phyloP scores from a whole-genome alignment of 2,329 filamentous ascomycete genomes.

The Aspergillus awamori region DNA sequence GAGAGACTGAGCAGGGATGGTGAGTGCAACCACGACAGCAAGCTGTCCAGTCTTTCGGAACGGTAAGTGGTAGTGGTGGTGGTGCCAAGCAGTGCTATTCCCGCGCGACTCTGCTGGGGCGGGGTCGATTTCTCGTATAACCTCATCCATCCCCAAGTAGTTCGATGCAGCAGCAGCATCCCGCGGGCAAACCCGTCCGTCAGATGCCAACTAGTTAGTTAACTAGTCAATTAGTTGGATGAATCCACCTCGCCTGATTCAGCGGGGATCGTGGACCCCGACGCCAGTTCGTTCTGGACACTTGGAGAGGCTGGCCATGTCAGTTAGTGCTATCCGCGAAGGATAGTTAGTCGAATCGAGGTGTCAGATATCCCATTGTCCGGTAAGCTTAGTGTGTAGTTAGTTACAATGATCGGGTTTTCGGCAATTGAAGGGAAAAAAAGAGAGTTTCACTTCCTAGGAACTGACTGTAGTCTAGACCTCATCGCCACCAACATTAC shows the following conservation, averaged over 20 bases:
- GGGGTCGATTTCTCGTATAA: slow-evolving; percentile 8
- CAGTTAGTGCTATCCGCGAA: background rate
- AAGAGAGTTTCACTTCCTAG: too few relatives aligned
- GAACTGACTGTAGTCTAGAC: too few relatives aligned
- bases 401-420: too few relatives aligned
- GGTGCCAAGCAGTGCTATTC: slow-evolving; percentile 1
- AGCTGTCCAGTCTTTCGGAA: slow-evolving; percentile 5
- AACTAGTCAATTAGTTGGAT: too few relatives aligned
- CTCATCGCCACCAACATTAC: too few relatives aligned
- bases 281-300: background rate
- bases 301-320: background rate
- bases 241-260: background rate
- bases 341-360: too few relatives aligned
- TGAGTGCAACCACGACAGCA: slow-evolving; percentile 5
- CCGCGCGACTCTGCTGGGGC: background rate
- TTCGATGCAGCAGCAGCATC: background rate
- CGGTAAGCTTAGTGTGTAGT: too few relatives aligned
- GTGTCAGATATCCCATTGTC: too few relatives aligned
- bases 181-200: background rate
- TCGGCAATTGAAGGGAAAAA: too few relatives aligned
- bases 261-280: background rate
- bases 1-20: background rate
- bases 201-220: background rate
- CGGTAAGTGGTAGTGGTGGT: background rate
- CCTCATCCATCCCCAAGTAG: background rate